phyloP scores from a whole-genome alignment of 176 grass and related monocot species.

The Eragrostis nindensis region DNA sequence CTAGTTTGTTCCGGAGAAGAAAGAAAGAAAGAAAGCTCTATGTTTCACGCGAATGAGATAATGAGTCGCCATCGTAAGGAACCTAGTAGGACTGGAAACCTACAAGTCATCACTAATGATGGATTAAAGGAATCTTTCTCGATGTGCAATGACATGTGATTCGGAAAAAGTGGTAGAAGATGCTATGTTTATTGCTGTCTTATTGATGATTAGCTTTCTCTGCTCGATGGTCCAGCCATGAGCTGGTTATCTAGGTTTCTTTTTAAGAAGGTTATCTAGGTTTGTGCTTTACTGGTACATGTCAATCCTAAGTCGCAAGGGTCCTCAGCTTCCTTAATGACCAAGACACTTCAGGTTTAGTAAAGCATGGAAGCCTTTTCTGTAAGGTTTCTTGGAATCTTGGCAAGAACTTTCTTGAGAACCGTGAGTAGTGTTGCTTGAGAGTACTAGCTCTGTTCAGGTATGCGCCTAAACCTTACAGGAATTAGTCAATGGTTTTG shows the following conservation, averaged over 20 bases:
- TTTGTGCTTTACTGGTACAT: not conserved
- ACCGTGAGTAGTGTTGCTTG: not conserved
- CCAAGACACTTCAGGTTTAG: conserved; percentile 37
- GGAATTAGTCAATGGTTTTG: not conserved
- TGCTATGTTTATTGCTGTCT: not conserved
- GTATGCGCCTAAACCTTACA: conserved; percentile 22
- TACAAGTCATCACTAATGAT: conserved; percentile 39
- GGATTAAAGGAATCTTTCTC: conserved; percentile 34
- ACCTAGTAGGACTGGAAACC: conserved; percentile 32
- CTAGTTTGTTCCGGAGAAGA: conserved; percentile 4
- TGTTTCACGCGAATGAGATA: not conserved
- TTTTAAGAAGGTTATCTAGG: not conserved
- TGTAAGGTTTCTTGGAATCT: conserved; percentile 41
- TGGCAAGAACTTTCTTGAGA: conserved; percentile 42
- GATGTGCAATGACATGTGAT: conserved; percentile 39
- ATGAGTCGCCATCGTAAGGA: conserved; percentile 35
- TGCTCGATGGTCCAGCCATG: conserved; percentile 16
- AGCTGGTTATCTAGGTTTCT: not conserved
- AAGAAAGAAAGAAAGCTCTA: not conserved
- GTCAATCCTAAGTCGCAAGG: conserved; percentile 22
- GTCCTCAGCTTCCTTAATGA: conserved; percentile 37
- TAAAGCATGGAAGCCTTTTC: conserved; percentile 16
- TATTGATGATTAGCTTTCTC: conserved; percentile 3
- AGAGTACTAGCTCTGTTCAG: not conserved
- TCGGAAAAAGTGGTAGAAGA: conserved; percentile 35